These are phyloP conservation scores for Colletotrichum sp. DNA, from an alignment of 2,329 filamentous ascomycete genomes.

Conservation along the genomic window DNA sequence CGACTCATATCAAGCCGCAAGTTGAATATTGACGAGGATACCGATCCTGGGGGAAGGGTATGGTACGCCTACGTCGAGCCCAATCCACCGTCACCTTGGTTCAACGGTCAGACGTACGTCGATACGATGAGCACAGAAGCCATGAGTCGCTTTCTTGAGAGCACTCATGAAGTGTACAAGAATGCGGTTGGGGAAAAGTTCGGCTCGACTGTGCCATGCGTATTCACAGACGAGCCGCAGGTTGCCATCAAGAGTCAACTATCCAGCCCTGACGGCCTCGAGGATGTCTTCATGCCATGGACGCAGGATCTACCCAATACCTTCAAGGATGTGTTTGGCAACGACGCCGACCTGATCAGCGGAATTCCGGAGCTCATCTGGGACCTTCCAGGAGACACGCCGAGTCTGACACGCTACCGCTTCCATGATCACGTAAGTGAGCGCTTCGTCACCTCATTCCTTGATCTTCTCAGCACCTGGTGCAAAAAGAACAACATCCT, in stretches of 20 bases:
- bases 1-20: constrained; percentile 24
- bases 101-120: constrained; percentile 33
- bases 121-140: constrained; percentile 31
- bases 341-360: constrained; percentile 23
- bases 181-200: constrained; percentile 30
- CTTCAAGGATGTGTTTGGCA: constrained; percentile 25
- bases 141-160: constrained; percentile 30
- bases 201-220: constrained; percentile 30
- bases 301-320: constrained; percentile 29
- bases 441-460: constrained; percentile 32
- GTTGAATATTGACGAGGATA: constrained; percentile 21
- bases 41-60: constrained; percentile 21
- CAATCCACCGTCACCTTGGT: constrained; percentile 31
- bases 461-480: constrained; percentile 31
- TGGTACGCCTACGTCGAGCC: constrained; percentile 36
- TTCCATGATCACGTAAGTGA: constrained; percentile 36
- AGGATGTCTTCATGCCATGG: constrained; percentile 35
- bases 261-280: constrained; percentile 21
- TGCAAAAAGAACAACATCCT: constrained; percentile 28
- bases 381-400: constrained; percentile 28
- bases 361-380: constrained; percentile 31
- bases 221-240: constrained; percentile 36
- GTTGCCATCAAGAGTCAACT: constrained; percentile 33
- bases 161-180: constrained; percentile 33
- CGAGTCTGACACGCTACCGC: constrained; percentile 28